Evolutionary conservation across 192 early-diverging fungal genomes (phyloP).

Genomic region (Umbelopsis sp.): DNA sequence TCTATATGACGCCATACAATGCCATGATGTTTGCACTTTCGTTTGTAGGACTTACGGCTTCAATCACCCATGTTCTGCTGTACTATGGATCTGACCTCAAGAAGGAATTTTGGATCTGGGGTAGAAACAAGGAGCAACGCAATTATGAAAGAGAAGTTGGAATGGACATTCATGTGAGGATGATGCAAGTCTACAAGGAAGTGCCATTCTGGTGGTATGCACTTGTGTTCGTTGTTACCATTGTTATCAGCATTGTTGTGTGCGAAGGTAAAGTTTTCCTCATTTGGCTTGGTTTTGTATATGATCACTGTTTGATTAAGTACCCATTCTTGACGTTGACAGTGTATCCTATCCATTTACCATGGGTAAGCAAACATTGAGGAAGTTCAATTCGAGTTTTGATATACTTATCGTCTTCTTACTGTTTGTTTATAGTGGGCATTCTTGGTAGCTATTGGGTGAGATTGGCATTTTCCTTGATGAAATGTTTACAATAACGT

Average conservation of each 20-base stretch:
- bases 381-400: background rate
- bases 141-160: slow-evolving; percentile 26
- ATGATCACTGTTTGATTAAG: background rate
- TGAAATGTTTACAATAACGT: background rate
- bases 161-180: slow-evolving; percentile 58
- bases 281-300: no score
- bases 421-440: background rate
- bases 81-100: slow-evolving; percentile 48
- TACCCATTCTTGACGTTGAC: background rate
- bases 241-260: slow-evolving; percentile 41
- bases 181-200: slow-evolving; percentile 68
- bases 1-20: slow-evolving; percentile 55
- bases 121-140: slow-evolving; percentile 39
- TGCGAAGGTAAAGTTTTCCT: background rate
- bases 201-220: slow-evolving; percentile 76
- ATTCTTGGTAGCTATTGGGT: slow-evolving; percentile 1
- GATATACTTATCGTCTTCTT: background rate
- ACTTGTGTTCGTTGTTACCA: slow-evolving; percentile 46
- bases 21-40: slow-evolving; percentile 59
- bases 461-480: background rate
- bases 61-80: slow-evolving; percentile 57
- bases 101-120: slow-evolving; percentile 58
- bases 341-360: slow-evolving; percentile 13
- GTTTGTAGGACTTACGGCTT: slow-evolving; percentile 60
- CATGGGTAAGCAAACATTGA: slow-evolving; percentile 6